A percentile compares a stretch with the other conserved stretches of the same genome.
phyloP scores from a whole-genome alignment of 2,329 filamentous ascomycete species.

The Ilyonectria mors-panacis region DNA sequence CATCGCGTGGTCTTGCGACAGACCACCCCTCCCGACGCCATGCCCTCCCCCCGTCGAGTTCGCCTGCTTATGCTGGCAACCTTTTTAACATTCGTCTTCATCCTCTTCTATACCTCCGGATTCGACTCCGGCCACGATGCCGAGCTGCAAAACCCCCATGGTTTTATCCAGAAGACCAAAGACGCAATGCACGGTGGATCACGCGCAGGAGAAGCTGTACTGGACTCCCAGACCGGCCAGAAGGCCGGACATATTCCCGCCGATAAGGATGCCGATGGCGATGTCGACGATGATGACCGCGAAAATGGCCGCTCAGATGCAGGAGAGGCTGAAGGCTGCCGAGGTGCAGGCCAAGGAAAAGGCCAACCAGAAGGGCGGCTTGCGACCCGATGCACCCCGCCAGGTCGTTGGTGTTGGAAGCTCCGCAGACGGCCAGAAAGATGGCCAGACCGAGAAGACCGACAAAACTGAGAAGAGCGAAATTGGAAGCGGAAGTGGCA shows the following conservation, averaged over 20 bases:
- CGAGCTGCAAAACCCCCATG: slow-evolving; percentile 61
- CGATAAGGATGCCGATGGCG: slow-evolving; percentile 69
- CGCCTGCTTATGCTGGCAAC: slow-evolving; percentile 76
- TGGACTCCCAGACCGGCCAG: slow-evolving; percentile 57
- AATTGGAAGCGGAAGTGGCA: slow-evolving; percentile 38
- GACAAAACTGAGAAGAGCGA: slow-evolving; percentile 56
- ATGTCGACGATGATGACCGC: slow-evolving; percentile 70
- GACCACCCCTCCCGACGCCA: slow-evolving; percentile 53
- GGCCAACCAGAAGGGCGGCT: slow-evolving; percentile 76
- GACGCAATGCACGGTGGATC: slow-evolving; percentile 64
- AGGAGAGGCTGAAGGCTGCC: slow-evolving; percentile 76
- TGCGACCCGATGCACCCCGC: slow-evolving; percentile 72
- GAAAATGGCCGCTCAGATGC: slow-evolving; percentile 66
- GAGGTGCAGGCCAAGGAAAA: slow-evolving; percentile 78
- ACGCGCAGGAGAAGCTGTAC: slow-evolving; percentile 54
- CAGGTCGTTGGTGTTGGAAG: slow-evolving; percentile 72
- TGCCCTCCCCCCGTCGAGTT: slow-evolving; percentile 80
- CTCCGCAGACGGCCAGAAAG: slow-evolving; percentile 66
- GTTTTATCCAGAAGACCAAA: slow-evolving; percentile 74
- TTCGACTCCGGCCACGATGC: slow-evolving; percentile 65
- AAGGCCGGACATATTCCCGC: slow-evolving; percentile 58
- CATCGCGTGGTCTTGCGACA: slow-evolving; percentile 33
- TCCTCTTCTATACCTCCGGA: slow-evolving; percentile 81
- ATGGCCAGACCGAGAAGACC: slow-evolving; percentile 58
- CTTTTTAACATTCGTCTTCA: slow-evolving; percentile 74